These are phyloP conservation scores for Hortiboletus flavorubellus DNA, from an alignment of 768 basidiomycete genomes.

Conservation along the genomic window DNA sequence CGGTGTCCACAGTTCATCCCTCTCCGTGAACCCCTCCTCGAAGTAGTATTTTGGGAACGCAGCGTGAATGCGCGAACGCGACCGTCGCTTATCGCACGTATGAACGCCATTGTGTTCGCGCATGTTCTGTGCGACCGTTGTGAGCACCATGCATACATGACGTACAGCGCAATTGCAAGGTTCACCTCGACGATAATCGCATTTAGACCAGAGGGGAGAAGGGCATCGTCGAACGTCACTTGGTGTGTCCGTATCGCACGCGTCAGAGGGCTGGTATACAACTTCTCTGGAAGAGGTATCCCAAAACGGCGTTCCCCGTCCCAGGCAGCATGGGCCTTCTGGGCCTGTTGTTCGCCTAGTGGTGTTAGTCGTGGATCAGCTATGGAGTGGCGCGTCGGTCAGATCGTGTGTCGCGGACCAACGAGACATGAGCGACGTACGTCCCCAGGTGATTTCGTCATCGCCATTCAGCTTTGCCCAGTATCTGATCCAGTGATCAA, in stretches of 20 bases:
- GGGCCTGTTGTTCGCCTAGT: slow-evolving; percentile 56
- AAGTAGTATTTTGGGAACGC: slow-evolving; percentile 45
- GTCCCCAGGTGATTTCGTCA: slow-evolving; percentile 68
- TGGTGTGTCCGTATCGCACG: slow-evolving; percentile 57
- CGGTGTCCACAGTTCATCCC: slow-evolving; percentile 55
- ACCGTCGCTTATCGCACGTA: slow-evolving; percentile 67
- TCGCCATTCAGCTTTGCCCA: slow-evolving; percentile 67
- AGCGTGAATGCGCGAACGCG: slow-evolving; percentile 42
- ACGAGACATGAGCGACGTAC: slow-evolving; percentile 38
- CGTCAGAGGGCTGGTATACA: slow-evolving; percentile 47
- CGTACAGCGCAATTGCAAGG: no score
- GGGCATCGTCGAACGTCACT: slow-evolving; percentile 46
- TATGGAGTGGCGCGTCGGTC: neutral
- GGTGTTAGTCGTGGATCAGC: slow-evolving; percentile 52
- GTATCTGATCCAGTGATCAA: slow-evolving; percentile 36
- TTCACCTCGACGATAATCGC: slow-evolving; percentile 56
- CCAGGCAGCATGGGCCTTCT: slow-evolving; percentile 19
- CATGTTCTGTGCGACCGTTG: slow-evolving; percentile 43
- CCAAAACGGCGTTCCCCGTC: slow-evolving; percentile 8
- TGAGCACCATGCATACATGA: neutral
- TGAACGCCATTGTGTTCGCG: slow-evolving; percentile 65
- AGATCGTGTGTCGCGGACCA: neutral
- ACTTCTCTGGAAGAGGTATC: slow-evolving; percentile 19
- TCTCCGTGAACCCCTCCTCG: slow-evolving; percentile 56
- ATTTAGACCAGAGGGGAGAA: slow-evolving; percentile 24